phyloP scores from a whole-genome alignment of 164 flowering plant genomes.

The Stephania cephalantha region DNA sequence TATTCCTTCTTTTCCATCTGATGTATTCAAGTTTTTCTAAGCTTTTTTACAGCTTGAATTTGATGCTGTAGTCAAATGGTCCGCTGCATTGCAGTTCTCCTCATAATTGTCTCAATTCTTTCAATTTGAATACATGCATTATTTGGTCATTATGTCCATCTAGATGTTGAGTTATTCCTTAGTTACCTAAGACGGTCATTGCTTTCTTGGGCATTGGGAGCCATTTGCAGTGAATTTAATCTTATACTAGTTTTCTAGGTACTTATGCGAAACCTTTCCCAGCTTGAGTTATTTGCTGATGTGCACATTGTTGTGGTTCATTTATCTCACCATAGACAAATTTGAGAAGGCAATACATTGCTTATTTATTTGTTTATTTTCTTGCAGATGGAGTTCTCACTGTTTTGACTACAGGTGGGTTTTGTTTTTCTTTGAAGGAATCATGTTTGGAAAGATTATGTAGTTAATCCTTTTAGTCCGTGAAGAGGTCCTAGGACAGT shows the following conservation, averaged over 20 bases:
- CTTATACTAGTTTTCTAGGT: not conserved
- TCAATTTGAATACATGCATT: not conserved
- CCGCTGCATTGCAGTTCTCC: not conserved
- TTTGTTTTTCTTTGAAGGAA: not conserved
- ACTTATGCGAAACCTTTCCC: not conserved
- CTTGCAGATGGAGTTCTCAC: constrained; percentile 66
- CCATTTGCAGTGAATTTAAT: not conserved
- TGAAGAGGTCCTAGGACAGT: not conserved
- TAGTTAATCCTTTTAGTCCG: not conserved
- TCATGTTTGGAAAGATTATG: not conserved
- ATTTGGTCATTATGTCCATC: not conserved
- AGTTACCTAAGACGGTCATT: not conserved
- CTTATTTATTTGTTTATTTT: not conserved
- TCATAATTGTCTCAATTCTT: not conserved
- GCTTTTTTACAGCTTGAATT: not conserved
- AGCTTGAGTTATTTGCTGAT: not conserved
- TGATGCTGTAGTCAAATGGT: not conserved
- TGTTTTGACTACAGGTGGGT: constrained; percentile 62
- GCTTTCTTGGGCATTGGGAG: not conserved
- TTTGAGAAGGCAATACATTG: no score
- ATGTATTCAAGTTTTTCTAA: not conserved
- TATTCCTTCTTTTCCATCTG: not conserved
- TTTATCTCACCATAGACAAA: not conserved
- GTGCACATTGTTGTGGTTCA: not conserved
- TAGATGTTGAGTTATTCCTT: not conserved